phyloP scores from a whole-genome alignment of 1,139 yeast species.

The Saccharomyces hybrid region DNA sequence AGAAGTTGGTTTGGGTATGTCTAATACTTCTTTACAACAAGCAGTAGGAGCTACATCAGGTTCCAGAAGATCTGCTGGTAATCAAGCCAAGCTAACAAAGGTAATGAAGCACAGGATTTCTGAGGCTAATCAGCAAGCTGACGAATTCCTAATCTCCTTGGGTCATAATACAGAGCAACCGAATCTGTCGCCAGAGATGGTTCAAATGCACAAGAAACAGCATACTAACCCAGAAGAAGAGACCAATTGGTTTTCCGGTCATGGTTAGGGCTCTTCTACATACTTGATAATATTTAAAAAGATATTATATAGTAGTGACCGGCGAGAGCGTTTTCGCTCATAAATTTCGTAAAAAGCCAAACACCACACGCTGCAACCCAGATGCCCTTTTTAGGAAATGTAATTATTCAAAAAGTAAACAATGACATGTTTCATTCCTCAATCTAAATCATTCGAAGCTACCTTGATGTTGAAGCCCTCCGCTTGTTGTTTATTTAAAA shows the following conservation, averaged over 20 bases:
- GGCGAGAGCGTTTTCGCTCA: not conserved
- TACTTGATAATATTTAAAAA: not conserved
- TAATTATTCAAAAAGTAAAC: not conserved
- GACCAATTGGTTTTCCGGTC: constrained; percentile 8
- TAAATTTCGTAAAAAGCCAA: not conserved
- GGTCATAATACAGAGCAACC: not conserved
- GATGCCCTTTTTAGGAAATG: not conserved
- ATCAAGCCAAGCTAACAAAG: constrained; percentile 48
- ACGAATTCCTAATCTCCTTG: constrained; percentile 10
- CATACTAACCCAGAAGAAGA: not conserved
- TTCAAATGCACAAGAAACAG: not conserved
- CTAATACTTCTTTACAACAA: constrained; percentile 24
- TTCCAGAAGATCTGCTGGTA: constrained; percentile 32
- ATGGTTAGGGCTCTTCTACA: constrained; percentile 1
- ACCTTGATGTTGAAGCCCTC: not conserved
- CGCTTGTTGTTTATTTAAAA: not conserved
- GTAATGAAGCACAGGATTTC: constrained; percentile 42
- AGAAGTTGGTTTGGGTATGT: constrained; percentile 77
- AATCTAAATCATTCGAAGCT: not conserved
- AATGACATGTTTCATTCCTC: not conserved
- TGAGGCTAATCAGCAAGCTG: constrained; percentile 19
- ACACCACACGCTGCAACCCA: not conserved
- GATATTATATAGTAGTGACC: not conserved
- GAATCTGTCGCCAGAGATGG: not conserved
- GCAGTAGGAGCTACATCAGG: constrained; percentile 6